phyloP scores from a whole-genome alignment of 176 grass and related monocot species.

The Zoysia pacifica region DNA sequence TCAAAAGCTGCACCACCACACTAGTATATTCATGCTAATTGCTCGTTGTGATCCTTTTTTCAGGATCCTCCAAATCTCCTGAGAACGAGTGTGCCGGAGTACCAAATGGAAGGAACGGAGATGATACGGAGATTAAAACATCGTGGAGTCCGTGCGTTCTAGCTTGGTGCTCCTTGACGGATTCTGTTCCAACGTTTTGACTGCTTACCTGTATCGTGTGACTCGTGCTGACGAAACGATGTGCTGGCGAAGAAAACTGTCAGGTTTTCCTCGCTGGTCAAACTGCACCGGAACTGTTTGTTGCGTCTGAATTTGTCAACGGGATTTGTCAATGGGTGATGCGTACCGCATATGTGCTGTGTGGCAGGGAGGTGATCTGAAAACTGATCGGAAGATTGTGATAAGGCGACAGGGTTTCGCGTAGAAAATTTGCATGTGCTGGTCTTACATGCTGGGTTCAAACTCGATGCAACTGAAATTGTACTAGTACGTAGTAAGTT shows the following conservation, averaged over 20 bases:
- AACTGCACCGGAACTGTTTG: background rate
- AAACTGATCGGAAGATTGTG: background rate
- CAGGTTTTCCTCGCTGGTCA: slow-evolving; percentile 26
- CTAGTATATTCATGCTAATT: slow-evolving; percentile 27
- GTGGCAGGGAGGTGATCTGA: background rate
- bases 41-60: background rate
- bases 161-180: slow-evolving; percentile 32
- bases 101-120: background rate
- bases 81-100: background rate
- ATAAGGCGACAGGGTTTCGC: background rate
- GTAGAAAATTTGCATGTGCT: background rate
- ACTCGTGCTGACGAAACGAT: slow-evolving; percentile 34
- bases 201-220: slow-evolving; percentile 16
- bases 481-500: background rate
- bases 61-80: slow-evolving; percentile 34
- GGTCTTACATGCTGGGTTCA: background rate
- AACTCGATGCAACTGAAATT: background rate
- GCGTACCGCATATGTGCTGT: background rate
- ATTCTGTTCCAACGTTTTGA: slow-evolving; percentile 34
- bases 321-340: slow-evolving; percentile 33
- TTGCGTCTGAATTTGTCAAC: slow-evolving; percentile 25
- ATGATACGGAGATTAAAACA: background rate
- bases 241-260: slow-evolving; percentile 5
- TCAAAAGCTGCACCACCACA: background rate
- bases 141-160: background rate